Base-by-base conservation (phyloP, 352 stramenopile species). In the Globisporangium middletonii region DNA sequence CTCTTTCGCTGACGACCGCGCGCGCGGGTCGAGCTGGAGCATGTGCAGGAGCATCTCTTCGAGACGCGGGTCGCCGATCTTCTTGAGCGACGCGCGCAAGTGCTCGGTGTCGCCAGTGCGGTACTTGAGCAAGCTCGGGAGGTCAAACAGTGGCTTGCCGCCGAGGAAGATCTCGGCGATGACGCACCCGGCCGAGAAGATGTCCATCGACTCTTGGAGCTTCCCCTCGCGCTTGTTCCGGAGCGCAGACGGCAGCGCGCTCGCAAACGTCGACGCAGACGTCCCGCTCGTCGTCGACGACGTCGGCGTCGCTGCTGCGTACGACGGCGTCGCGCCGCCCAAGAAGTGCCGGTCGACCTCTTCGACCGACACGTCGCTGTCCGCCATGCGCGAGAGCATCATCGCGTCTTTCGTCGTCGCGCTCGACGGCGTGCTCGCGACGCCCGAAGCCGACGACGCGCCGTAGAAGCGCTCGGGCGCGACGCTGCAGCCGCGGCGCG, bases 121-220 rank as follows among this genome's bases (percentile, higher is more conserved):
- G 53, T 95, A 95, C 44, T 89, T 88, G 15, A 98, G 68, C 15
- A 98, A 61, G n/a, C 80, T 87, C 23, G 91, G 87, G 4, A 99
- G 72, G 71, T 99, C 96, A 48, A 99, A 89, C 15, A 98, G 80
- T 38, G 89, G 86, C 56, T 98, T 97, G 19, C 96, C 97, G 62
- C 96, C 97, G 16, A 98, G 71, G 64, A 98, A 98, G 16, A 96
- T 56, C 75, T 99, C 96, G 12, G 97, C 95, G 43, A 99, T 97
- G 4, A 99, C 92, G 73, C 97, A 99, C 11, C 97, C 97, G 11
- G 96, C 79, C 43, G 96, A 98, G 73, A 99, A 99, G 50, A 99
- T 94, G 75, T 99, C 97, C 95, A 99, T 99, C 12, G 92, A 95
- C 46, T 90, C 75, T 1, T 83, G 62, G 42, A 94, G 72, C 51